A percentile compares a stretch with the other conserved stretches of the same genome.
These are phyloP conservation scores for Hygrophoropsis aurantiaca DNA, from an alignment of 768 basidiomycete species.

Conservation along the genomic window DNA sequence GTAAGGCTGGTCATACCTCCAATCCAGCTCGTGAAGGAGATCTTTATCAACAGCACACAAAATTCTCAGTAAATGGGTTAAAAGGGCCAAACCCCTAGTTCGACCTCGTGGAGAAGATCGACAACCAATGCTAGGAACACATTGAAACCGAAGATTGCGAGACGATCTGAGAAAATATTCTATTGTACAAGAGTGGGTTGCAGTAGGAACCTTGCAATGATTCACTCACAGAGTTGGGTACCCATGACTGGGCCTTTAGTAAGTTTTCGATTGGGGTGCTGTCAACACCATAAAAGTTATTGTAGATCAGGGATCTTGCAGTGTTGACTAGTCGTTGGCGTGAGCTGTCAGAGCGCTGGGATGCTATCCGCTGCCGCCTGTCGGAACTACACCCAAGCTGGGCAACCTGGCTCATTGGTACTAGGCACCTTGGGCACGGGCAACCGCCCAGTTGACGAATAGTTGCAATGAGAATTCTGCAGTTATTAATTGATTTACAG, in stretches of 20 bases:
- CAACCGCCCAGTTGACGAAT: conserved; percentile 13
- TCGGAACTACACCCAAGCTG: no score
- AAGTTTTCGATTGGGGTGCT: not conserved
- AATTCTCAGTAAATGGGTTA: not conserved
- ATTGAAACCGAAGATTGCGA: not conserved
- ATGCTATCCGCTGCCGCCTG: conserved; percentile 4
- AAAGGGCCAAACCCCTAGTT: not conserved
- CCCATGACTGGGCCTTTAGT: not conserved
- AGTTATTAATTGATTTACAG: not conserved
- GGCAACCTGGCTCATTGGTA: conserved; percentile 8
- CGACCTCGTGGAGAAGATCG: not conserved
- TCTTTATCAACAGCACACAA: not conserved
- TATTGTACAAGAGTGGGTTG: no score
- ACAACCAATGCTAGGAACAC: not conserved
- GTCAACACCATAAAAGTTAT: not conserved
- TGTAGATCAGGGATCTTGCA: not conserved
- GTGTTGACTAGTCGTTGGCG: conserved; percentile 2
- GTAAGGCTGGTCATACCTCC: not conserved
- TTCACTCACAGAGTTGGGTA: not conserved
- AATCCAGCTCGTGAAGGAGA: not conserved
- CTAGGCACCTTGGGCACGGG: conserved; percentile 16
- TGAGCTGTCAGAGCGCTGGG: not conserved
- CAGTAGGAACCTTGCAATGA: no score
- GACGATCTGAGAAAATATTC: not conserved
- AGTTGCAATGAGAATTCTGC: conserved; percentile 13